Percentiles rank a stretch among this genome's conserved stretches.
Evolutionary conservation across 768 basidiomycete species (phyloP).

Genomic region (Termitomyces sp.): DNA sequence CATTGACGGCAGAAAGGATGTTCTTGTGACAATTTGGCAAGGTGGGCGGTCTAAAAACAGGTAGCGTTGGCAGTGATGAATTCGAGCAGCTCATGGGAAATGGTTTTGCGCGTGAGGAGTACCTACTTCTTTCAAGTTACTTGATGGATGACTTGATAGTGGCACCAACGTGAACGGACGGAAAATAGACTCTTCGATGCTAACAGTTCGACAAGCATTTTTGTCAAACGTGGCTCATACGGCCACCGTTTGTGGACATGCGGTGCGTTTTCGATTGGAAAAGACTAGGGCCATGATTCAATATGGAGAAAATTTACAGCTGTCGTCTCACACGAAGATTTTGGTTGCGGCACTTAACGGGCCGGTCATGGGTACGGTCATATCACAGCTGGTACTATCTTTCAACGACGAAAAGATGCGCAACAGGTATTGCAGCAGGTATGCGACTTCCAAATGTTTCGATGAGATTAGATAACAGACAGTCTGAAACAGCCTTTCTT

Average conservation of each 20-base stretch:
- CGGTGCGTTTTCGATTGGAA: conserved; percentile 33
- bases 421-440: conserved; percentile 63
- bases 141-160: conserved; percentile 23
- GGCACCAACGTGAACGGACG: conserved; percentile 50
- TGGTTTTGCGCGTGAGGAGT: conserved; percentile 69
- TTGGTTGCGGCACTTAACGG: conserved; percentile 70
- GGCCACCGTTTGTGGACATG: conserved; percentile 56
- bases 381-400: not conserved
- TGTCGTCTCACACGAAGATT: conserved; percentile 65
- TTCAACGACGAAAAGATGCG: not conserved
- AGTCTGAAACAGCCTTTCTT: conserved; percentile 40
- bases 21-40: conserved; percentile 64
- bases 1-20: conserved; percentile 54
- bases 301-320: conserved; percentile 24
- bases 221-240: conserved; percentile 38
- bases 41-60: conserved; percentile 26
- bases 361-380: conserved; percentile 59
- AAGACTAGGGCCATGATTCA: not conserved
- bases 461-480: not conserved
- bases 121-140: not conserved
- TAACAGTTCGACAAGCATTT: conserved; percentile 41
- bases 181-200: conserved; percentile 7
- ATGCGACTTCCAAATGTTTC: not conserved
- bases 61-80: not conserved
- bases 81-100: conserved; percentile 46